A percentile compares a stretch with the other conserved stretches of the same genome.
Conservation (phyloP, 306 rosid genomes). For the Sindora glabra region DNA sequence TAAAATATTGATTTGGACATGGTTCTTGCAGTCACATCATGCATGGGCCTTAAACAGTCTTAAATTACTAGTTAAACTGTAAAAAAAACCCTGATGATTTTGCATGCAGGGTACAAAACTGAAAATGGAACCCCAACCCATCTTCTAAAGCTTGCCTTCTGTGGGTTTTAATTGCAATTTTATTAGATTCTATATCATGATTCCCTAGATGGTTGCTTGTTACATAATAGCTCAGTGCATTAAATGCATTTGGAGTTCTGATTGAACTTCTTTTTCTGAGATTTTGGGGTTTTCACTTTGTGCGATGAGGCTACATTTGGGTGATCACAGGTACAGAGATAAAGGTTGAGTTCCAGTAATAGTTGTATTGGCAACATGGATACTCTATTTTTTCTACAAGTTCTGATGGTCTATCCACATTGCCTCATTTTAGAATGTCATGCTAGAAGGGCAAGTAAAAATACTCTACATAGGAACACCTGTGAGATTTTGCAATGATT, state of each 20-base stretch:
- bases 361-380: not conserved
- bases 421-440: conserved; percentile 1
- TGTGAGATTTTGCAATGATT: conserved; percentile 5
- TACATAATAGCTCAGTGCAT: too few species aligned
- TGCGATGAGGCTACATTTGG: conserved; percentile 4
- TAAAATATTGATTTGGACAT: too few species aligned
- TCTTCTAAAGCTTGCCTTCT: not conserved
- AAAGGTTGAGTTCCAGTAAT: not conserved
- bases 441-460: not conserved
- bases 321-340: not conserved
- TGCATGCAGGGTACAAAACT: not conserved
- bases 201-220: not conserved
- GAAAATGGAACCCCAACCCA: not conserved
- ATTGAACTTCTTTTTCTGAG: too few species aligned
- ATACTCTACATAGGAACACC: not conserved
- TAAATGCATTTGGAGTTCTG: too few species aligned
- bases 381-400: not conserved
- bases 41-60: too few species aligned
- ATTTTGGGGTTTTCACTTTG: not conserved
- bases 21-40: too few species aligned
- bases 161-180: not conserved
- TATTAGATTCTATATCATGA: not conserved
- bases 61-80: too few species aligned
- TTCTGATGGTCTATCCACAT: not conserved
- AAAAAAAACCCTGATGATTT: too few species aligned